A percentile compares a stretch with the other conserved stretches of the same genome.
Conservation (phyloP, 225 moss, liverwort and hornwort genomes). For the Pseudoscleropodium purum region DNA sequence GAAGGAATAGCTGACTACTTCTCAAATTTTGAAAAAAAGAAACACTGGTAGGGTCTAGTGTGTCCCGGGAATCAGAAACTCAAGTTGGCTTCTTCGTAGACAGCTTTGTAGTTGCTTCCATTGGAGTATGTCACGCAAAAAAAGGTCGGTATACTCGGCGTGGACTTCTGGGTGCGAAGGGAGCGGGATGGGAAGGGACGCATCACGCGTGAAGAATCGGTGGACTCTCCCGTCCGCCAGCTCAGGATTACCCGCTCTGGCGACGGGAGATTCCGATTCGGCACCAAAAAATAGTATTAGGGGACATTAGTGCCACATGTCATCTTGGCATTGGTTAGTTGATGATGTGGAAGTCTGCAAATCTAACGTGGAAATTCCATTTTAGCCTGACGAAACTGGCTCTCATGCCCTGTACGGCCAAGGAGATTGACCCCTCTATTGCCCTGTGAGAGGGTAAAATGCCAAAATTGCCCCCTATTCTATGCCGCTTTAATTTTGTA, state of each 20-base stretch:
- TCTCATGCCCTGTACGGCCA: not conserved
- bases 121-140: not conserved
- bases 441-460: too few species aligned
- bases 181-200: not conserved
- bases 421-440: too few species aligned
- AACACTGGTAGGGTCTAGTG: too few species aligned
- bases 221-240: not conserved
- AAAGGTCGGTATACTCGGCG: not conserved
- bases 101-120: not conserved
- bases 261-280: not conserved
- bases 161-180: not conserved
- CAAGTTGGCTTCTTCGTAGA: not conserved
- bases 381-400: not conserved
- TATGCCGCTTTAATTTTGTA: too few species aligned
- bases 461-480: too few species aligned
- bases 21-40: not conserved
- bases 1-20: not conserved
- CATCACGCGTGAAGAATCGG: not conserved
- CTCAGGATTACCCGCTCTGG: not conserved
- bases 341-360: not conserved
- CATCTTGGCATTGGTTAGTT: too few species aligned
- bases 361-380: not conserved
- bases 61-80: not conserved
- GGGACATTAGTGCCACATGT: too few species aligned
- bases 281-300: rapidly evolving